These are phyloP conservation scores for Lyophyllum decastes DNA, from an alignment of 768 basidiomycete species.

Conservation along the genomic window DNA sequence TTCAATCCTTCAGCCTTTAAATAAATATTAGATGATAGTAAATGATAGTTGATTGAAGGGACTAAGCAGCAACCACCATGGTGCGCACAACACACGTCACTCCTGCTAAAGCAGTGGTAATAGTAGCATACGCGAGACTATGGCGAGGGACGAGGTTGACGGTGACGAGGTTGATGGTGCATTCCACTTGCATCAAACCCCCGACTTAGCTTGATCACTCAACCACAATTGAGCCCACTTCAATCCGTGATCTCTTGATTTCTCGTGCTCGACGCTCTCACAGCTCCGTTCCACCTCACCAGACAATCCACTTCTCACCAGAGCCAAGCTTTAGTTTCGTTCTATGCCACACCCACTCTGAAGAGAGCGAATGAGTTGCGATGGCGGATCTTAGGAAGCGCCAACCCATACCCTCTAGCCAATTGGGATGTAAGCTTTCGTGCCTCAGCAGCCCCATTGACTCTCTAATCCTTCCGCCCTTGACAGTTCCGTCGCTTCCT, in stretches of 20 bases:
- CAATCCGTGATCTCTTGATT: background rate
- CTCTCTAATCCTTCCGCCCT: background rate
- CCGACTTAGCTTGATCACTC: background rate
- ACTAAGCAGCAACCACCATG: too few species aligned
- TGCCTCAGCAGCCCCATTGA: background rate
- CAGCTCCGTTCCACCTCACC: too few species aligned
- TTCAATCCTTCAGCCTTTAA: too few species aligned
- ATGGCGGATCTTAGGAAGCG: too few species aligned
- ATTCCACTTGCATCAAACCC: too few species aligned
- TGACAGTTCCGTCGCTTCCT: slow-evolving; percentile 9
- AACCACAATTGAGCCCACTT: background rate
- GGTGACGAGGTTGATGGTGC: too few species aligned
- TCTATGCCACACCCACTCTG: too few species aligned
- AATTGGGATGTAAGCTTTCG: background rate
- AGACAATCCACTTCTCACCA: too few species aligned
- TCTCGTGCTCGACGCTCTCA: background rate
- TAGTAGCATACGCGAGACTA: background rate
- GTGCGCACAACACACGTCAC: background rate
- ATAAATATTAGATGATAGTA: too few species aligned
- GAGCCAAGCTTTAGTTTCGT: too few species aligned
- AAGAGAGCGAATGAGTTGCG: too few species aligned
- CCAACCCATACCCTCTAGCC: background rate
- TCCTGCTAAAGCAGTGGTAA: background rate
- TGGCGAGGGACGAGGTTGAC: background rate
- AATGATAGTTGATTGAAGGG: too few species aligned